Conservation (phyloP, 495 filamentous ascomycete genomes). For the Talaromyces adpressus region DNA sequence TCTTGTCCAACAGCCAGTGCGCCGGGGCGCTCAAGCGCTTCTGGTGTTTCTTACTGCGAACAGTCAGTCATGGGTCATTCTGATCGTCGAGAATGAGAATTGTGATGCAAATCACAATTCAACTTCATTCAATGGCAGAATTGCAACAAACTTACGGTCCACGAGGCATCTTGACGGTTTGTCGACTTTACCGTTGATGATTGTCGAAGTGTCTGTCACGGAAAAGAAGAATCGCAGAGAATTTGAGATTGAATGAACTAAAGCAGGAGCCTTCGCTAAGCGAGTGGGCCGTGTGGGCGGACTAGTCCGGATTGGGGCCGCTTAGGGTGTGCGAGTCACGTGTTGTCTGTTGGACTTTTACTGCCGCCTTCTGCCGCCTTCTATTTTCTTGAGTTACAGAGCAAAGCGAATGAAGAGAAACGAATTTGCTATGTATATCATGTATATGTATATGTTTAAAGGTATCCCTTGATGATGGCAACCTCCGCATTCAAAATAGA, state of each 20-base stretch:
- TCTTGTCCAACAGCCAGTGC: constrained; percentile 99
- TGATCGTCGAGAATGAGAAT: constrained; percentile 6
- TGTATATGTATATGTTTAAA: constrained; percentile 35
- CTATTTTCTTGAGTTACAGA: background rate
- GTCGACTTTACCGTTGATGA: constrained; percentile 33
- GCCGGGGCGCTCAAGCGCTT: constrained; percentile 98
- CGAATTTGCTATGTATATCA: background rate
- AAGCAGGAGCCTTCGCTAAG: constrained; percentile 31
- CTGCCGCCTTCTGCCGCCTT: background rate
- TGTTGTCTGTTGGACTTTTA: background rate
- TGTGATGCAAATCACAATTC: background rate
- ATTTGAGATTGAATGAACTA: constrained; percentile 6
- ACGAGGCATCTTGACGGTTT: constrained; percentile 54
- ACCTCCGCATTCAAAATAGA: constrained; percentile 94
- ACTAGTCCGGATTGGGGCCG: constrained; percentile 17
- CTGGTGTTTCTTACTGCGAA: constrained; percentile 91
- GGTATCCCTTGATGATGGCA: constrained; percentile 80
- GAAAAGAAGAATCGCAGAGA: constrained; percentile 12
- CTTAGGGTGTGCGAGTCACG: constrained; percentile 3
- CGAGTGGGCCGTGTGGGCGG: constrained; percentile 20
- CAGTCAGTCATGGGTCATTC: constrained; percentile 20
- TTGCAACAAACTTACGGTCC: constrained; percentile 49
- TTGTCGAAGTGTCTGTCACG: constrained; percentile 34
- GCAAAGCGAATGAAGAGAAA: background rate
- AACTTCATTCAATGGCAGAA: background rate